Evolutionary conservation across 352 stramenopile species (phyloP).

Genomic region (Albugo laibachii): DNA sequence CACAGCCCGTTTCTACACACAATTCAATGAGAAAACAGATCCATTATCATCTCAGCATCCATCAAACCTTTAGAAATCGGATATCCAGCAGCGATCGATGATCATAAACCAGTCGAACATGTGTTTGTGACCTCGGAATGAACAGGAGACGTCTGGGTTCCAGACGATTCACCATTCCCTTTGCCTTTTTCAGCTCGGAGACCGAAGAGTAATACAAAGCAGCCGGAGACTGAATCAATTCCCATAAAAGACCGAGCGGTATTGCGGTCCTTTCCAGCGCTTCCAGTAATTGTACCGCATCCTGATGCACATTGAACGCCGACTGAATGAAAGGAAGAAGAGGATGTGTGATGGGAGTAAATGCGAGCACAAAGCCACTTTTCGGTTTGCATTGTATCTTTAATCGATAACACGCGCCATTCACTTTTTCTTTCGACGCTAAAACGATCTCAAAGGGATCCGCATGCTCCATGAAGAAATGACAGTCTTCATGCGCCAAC

Average conservation of each 20-base stretch:
- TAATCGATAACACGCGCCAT: constrained; percentile 53
- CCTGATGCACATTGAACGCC: constrained; percentile 55
- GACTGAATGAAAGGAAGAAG: constrained; percentile 77
- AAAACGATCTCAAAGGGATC: constrained; percentile 74
- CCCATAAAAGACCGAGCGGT: constrained; percentile 60
- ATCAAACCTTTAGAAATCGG: constrained; percentile 71
- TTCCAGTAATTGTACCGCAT: constrained; percentile 60
- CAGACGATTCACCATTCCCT: neutral
- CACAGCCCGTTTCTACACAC: too few species aligned
- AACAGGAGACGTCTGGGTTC: constrained; percentile 58
- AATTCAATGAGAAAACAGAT: too few species aligned
- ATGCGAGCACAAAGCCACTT: constrained; percentile 73
- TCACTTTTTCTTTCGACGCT: constrained; percentile 38
- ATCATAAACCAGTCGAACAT: constrained; percentile 65
- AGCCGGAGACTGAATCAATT: constrained; percentile 57
- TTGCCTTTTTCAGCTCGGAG: constrained; percentile 5
- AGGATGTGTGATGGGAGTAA: constrained; percentile 66
- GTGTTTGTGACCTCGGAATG: constrained; percentile 69
- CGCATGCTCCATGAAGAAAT: constrained; percentile 70
- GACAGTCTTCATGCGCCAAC: constrained; percentile 29
- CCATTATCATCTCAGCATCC: too few species aligned
- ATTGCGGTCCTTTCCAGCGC: constrained; percentile 67
- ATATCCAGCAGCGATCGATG: constrained; percentile 77
- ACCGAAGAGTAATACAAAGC: constrained; percentile 44
- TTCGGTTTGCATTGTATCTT: constrained; percentile 79